Conservation (phyloP, 192 early-diverging fungal genomes). For the Entomortierella beljakovae region DNA sequence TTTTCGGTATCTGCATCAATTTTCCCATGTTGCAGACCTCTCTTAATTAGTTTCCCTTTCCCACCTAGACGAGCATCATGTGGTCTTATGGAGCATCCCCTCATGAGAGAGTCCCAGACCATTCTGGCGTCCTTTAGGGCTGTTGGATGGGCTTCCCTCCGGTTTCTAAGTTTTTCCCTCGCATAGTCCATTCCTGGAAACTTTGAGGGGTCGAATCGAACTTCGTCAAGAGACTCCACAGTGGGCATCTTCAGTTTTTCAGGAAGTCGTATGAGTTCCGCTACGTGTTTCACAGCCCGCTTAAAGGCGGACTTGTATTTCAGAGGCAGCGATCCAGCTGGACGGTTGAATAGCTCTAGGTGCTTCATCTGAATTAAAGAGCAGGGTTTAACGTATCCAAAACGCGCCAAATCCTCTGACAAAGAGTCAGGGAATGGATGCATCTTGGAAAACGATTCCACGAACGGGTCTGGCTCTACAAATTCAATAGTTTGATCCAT, state of each 20-base stretch:
- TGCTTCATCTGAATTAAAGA: constrained; percentile 40
- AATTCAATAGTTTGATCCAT: constrained; percentile 19
- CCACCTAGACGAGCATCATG: constrained; percentile 44
- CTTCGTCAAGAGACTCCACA: background rate
- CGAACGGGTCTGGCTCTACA: constrained; percentile 8
- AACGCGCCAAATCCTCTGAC: background rate
- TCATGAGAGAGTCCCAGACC: constrained; percentile 14
- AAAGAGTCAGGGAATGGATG: constrained; percentile 8
- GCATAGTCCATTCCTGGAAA: constrained; percentile 47
- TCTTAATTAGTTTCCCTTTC: constrained; percentile 35
- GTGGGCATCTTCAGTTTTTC: constrained; percentile 37
- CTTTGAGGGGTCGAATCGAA: constrained; percentile 27
- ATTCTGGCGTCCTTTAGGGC: constrained; percentile 16
- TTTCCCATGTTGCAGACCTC: background rate
- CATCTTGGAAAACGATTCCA: constrained; percentile 8
- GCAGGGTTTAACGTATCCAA: constrained; percentile 24
- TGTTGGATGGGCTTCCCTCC: constrained; percentile 20
- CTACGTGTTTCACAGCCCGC: constrained; percentile 17
- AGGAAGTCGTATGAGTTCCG: constrained; percentile 12
- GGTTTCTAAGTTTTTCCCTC: background rate
- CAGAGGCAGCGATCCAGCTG: constrained; percentile 7
- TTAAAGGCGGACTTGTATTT: constrained; percentile 15
- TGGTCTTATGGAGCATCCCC: background rate
- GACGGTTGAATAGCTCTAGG: constrained; percentile 27
- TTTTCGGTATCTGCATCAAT: background rate